Evolutionary conservation across 148 eudicot species (phyloP).

Genomic region (Linanthus parryae): DNA sequence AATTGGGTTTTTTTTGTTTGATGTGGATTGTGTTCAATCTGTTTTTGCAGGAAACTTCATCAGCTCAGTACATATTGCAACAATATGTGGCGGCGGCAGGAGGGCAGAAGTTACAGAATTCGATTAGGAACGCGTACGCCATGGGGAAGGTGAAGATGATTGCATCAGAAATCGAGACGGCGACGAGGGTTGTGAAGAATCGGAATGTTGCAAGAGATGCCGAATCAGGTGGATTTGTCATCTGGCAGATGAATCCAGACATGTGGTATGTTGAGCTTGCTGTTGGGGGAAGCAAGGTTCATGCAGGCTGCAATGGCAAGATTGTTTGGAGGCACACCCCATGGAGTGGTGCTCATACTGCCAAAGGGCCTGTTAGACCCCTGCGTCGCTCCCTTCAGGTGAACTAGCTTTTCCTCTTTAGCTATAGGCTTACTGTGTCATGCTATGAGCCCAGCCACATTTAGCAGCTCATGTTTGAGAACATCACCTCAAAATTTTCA

Average conservation of each 20-base stretch:
- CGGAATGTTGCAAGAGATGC: slow-evolving; percentile 30
- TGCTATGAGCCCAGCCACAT: no score
- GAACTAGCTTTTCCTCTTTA: neutral
- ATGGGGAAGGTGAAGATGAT: slow-evolving; percentile 53
- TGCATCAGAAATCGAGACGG: slow-evolving; percentile 43
- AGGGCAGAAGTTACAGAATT: slow-evolving; percentile 36
- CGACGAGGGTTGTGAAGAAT: slow-evolving; percentile 27
- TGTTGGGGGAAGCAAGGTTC: slow-evolving; percentile 50
- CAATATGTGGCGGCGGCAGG: slow-evolving; percentile 58
- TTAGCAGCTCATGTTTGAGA: no score
- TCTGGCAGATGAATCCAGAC: slow-evolving; percentile 59
- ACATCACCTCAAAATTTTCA: no score
- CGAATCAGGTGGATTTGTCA: slow-evolving; percentile 49
- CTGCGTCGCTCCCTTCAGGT: slow-evolving; percentile 59
- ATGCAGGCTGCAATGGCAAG: slow-evolving; percentile 54
- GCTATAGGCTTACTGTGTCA: no score
- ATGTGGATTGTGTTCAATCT: no score
- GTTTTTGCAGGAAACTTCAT: slow-evolving; percentile 42
- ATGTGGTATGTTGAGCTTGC: slow-evolving; percentile 64
- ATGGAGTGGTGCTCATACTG: slow-evolving; percentile 54
- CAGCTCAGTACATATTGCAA: slow-evolving; percentile 54
- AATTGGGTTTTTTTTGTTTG: no score
- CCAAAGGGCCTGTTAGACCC: slow-evolving; percentile 51
- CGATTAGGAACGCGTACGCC: slow-evolving; percentile 42
- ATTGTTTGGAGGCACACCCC: slow-evolving; percentile 63